Evolutionary conservation across 2,329 filamentous ascomycete genomes (phyloP), one percentile per base, ranked within the genome.

Genomic region (Emmonsia crescens): DNA sequence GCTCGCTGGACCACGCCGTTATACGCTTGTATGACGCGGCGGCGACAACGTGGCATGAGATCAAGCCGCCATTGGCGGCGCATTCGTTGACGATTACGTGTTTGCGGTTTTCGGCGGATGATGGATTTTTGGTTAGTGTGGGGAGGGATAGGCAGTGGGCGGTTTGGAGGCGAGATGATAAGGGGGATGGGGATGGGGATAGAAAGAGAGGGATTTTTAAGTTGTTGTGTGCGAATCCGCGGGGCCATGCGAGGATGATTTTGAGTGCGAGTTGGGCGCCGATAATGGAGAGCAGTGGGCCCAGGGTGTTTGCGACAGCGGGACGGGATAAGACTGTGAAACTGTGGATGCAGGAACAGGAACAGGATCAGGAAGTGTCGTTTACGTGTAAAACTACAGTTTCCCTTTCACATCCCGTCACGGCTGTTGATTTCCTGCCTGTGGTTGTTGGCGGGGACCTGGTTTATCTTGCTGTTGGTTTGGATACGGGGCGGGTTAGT

Each of bases 161-260:
- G 0, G 79, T 97, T 0, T 99, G 93, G 72, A 77, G 83, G 68
- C 80, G 85, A 46, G 76, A 76, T 40, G 69, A 67, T 5, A 68
- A 73, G 29, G 70, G 70, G 3, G 59, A 64, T 19, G 48, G 48
- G 48, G 27, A 51, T 19, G 48, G 42, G 42, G 42, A 44, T 5
- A 14, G 27, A 27, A 29, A 51, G 29, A 9, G 55, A 14, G 71
- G 70, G 5, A 71, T 70, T 16, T 96, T 89, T 69, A 75, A 73
- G 29, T 77, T 87, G 2, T 73, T 83, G 46, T 79, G 86, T 64
- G 79, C 83, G 2, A 91, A 96, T 68, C 83, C 85, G 1, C 96
- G 96, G 75, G 93, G 89, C 0, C 94, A 99, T 73, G 82, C 88
- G 3, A 82, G 94, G 63, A 97, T 99, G 91, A 92, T 99, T 54